A percentile compares a stretch with the other conserved stretches of the same genome.
Conservation (phyloP, 371 early-diverging fungal species). For the Mucor saturninus region DNA sequence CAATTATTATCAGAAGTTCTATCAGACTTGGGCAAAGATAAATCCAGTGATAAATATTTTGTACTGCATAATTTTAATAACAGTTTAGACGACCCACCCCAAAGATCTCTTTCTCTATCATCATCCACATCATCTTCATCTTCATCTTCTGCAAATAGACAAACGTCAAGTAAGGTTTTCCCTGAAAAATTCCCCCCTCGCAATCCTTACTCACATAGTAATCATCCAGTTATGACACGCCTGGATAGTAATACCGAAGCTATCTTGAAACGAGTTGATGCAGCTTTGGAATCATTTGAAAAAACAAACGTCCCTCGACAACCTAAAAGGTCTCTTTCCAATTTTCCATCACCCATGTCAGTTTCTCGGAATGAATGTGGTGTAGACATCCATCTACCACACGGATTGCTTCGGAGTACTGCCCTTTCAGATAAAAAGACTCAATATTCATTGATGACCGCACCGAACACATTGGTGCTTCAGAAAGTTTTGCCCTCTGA, state of each 20-base stretch:
- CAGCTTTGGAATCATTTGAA: slow-evolving; percentile 20
- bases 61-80: slow-evolving; percentile 21
- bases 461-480: slow-evolving; percentile 20
- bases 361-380: slow-evolving; percentile 33
- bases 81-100: slow-evolving; percentile 1
- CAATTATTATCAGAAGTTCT: slow-evolving; percentile 13
- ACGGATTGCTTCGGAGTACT: slow-evolving; percentile 39
- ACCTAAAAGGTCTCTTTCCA: background rate
- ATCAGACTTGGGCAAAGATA: slow-evolving; percentile 2
- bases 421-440: slow-evolving; percentile 30
- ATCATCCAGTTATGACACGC: slow-evolving; percentile 23
- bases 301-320: background rate
- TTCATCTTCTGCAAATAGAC: slow-evolving; percentile 7
- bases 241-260: slow-evolving; percentile 26
- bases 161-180: slow-evolving; percentile 26
- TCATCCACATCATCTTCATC: slow-evolving; percentile 13
- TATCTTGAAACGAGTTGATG: slow-evolving; percentile 27
- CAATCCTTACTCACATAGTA: slow-evolving; percentile 3
- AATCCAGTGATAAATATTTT: slow-evolving; percentile 23
- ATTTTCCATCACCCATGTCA: slow-evolving; percentile 24
- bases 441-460: slow-evolving; percentile 39
- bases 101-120: slow-evolving; percentile 6
- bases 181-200: slow-evolving; percentile 14
- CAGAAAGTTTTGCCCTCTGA: slow-evolving; percentile 19
- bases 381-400: slow-evolving; percentile 39